Percentiles rank a stretch among this genome's conserved stretches.
phyloP scores from a whole-genome alignment of 2,329 filamentous ascomycete genomes.

The Exophiala spinifera region DNA sequence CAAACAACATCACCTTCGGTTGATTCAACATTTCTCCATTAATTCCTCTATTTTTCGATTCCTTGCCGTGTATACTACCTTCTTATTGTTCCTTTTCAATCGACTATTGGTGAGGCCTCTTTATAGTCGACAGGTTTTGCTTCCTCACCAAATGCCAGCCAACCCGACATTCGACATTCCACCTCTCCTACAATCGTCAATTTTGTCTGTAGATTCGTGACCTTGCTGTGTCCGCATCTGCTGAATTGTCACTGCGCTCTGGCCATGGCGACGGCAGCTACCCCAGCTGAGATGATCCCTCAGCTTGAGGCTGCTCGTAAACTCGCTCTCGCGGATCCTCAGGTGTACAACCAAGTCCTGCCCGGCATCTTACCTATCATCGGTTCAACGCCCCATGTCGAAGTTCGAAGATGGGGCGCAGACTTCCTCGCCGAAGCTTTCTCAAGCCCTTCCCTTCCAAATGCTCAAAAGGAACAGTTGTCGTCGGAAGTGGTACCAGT shows the following conservation, averaged over 20 bases:
- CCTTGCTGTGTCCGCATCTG: background rate
- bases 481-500: constrained; percentile 74
- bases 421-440: constrained; percentile 96
- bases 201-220: constrained; percentile 19
- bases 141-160: constrained; percentile 8
- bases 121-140: constrained; percentile 1
- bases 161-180: constrained; percentile 1
- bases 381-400: constrained; percentile 67
- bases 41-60: background rate
- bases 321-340: constrained; percentile 80
- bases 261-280: constrained; percentile 24
- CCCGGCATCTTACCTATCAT: constrained; percentile 92
- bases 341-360: constrained; percentile 88
- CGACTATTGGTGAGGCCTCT: constrained; percentile 6
- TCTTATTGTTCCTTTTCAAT: background rate
- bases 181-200: background rate
- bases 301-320: constrained; percentile 89
- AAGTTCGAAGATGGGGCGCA: constrained; percentile 90
- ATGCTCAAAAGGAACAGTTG: constrained; percentile 75
- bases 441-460: constrained; percentile 77
- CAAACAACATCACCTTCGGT: background rate
- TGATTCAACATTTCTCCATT: background rate
- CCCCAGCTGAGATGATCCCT: constrained; percentile 51
- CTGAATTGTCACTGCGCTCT: constrained; percentile 5
- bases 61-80: constrained; percentile 10